Percentiles rank a stretch among this genome's conserved stretches.
These are phyloP conservation scores for Neophaeococcomyces aloes DNA, from an alignment of 2,329 filamentous ascomycete genomes.

Conservation along the genomic window DNA sequence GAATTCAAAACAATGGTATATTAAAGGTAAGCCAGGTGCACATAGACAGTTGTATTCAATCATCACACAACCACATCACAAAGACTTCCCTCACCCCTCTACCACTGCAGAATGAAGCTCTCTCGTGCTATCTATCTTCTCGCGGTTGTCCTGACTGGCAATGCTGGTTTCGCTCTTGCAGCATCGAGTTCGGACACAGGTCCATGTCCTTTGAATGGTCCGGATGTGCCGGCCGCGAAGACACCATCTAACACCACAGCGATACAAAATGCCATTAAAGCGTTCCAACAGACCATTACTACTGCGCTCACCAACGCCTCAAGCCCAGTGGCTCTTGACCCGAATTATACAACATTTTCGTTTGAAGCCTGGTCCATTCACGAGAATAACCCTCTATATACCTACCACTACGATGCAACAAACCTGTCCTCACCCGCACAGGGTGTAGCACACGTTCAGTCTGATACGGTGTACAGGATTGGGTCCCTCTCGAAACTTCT, in stretches of 20 bases:
- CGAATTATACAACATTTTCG: conserved; percentile 31
- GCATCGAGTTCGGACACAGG: too few relatives aligned
- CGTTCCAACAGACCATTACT: background rate
- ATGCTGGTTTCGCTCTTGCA: background rate
- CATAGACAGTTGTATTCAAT: too few relatives aligned
- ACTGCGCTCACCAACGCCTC: background rate
- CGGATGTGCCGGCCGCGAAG: background rate
- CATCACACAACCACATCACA: too few relatives aligned
- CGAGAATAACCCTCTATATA: conserved; percentile 23
- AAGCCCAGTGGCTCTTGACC: conserved; percentile 3
- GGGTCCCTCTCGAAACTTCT: conserved; percentile 32
- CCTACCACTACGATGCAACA: conserved; percentile 24
- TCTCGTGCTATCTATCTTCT: background rate
- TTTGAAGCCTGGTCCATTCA: conserved; percentile 31
- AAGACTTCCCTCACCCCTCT: too few relatives aligned
- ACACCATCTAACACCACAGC: background rate
- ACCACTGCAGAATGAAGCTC: too few relatives aligned
- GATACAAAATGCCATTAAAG: background rate
- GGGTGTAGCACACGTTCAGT: conserved; percentile 11
- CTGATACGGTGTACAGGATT: conserved; percentile 23
- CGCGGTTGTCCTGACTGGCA: background rate
- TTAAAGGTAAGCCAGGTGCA: too few relatives aligned
- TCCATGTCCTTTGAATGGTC: background rate
- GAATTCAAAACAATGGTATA: too few relatives aligned
- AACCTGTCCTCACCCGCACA: conserved; percentile 5